phyloP scores from a whole-genome alignment of 257 asterid species.

The Fraxinus quadrangulata region DNA sequence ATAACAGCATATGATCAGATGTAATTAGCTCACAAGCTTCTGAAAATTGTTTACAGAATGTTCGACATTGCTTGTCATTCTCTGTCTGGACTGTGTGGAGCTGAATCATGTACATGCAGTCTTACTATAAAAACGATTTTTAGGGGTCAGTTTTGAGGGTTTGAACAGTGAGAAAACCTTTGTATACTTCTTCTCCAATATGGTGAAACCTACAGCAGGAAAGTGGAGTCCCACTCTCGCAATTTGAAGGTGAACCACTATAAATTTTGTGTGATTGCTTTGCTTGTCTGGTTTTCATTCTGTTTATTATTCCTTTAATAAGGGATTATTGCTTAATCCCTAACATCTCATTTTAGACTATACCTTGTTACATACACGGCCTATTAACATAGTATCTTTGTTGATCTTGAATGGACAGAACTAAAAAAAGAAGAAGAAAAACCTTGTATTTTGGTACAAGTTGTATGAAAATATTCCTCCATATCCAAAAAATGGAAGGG shows the following conservation, averaged over 20 bases:
- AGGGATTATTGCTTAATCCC: neutral
- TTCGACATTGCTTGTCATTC: neutral
- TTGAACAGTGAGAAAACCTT: too few relatives aligned
- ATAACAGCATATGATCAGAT: neutral
- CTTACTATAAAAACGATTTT: too few relatives aligned
- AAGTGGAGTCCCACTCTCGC: neutral
- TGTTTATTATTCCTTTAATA: too few relatives aligned
- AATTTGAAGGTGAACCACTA: neutral
- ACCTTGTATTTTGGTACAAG: neutral
- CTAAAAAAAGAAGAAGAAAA: neutral
- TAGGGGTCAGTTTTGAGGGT: too few relatives aligned
- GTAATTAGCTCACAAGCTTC: neutral
- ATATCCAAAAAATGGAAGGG: neutral
- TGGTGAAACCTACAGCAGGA: too few relatives aligned
- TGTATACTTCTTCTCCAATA: too few relatives aligned
- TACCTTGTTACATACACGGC: neutral
- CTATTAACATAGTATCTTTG: neutral
- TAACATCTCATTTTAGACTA: neutral
- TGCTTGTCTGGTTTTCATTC: neutral
- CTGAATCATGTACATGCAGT: neutral
- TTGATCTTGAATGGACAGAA: neutral
- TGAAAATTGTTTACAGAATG: neutral
- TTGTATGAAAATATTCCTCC: neutral
- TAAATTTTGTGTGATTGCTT: neutral
- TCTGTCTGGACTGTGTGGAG: neutral